Conservation (phyloP, 2,329 filamentous ascomycete species). For the Aureobasidium sp. region DNA sequence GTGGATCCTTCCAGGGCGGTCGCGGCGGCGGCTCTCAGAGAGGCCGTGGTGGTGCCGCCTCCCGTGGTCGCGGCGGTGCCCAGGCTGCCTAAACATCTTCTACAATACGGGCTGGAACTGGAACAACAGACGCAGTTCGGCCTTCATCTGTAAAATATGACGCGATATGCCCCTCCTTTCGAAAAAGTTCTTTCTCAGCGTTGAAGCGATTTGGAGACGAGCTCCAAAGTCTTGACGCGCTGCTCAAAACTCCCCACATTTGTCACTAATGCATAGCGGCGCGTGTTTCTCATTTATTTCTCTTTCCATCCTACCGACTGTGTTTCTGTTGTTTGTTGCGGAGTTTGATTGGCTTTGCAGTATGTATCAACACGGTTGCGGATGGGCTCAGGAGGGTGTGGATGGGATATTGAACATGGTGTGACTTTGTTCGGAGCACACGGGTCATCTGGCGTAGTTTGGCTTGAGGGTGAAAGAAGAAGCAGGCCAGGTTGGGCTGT, state of each 20-base stretch:
- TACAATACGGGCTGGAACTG: not conserved
- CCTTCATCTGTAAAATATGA: slow-evolving; percentile 14
- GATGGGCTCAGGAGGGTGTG: not conserved
- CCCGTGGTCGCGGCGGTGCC: slow-evolving; percentile 23
- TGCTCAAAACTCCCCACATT: slow-evolving; percentile 10
- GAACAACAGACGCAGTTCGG: not conserved
- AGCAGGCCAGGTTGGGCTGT: not conserved
- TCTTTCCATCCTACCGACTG: not conserved
- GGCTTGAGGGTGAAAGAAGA: not conserved
- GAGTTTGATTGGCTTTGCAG: slow-evolving; percentile 14
- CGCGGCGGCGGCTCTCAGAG: slow-evolving; percentile 51
- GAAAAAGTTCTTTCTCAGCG: slow-evolving; percentile 17
- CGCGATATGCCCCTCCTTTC: slow-evolving; percentile 10
- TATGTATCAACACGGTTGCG: slow-evolving; percentile 10
- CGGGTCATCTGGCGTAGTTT: not conserved
- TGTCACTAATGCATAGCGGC: slow-evolving; percentile 17
- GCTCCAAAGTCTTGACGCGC: not conserved
- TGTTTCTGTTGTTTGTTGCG: slow-evolving; percentile 15
- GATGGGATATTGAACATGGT: slow-evolving; percentile 4
- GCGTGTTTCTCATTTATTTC: slow-evolving; percentile 13
- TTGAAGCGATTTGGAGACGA: slow-evolving; percentile 14
- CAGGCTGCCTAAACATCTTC: slow-evolving; percentile 19
- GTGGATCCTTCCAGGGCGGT: slow-evolving; percentile 62
- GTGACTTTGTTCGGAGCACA: slow-evolving; percentile 8
- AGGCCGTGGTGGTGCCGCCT: slow-evolving; percentile 35